Percentiles rank a stretch among this genome's conserved stretches.
Conservation (phyloP, 2,329 filamentous ascomycete species). For the Colletotrichum coccodes region DNA sequence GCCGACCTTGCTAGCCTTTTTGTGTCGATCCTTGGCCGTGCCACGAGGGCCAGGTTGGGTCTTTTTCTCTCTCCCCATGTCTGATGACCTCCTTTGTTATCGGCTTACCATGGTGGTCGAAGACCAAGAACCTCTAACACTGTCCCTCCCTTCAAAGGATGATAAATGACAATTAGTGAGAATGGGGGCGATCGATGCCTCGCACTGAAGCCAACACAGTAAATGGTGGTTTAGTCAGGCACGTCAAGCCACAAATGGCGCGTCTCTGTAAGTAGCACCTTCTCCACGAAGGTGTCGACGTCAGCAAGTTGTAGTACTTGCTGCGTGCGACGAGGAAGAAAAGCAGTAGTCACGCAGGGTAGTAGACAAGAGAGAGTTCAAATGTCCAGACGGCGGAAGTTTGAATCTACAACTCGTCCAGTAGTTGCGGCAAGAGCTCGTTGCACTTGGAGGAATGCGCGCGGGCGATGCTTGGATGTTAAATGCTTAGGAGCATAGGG, state of each 20-base stretch:
- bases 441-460: conserved; percentile 19
- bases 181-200: background rate
- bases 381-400: conserved; percentile 8
- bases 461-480: conserved; percentile 18
- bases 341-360: conserved; percentile 16
- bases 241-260: conserved; percentile 16
- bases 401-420: conserved; percentile 22
- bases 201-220: background rate
- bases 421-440: conserved; percentile 18
- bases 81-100: conserved; percentile 6
- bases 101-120: conserved; percentile 32
- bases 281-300: conserved; percentile 14
- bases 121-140: background rate
- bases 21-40: conserved; percentile 33
- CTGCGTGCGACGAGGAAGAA: conserved; percentile 8
- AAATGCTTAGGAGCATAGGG: conserved; percentile 8
- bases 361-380: conserved; percentile 19
- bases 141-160: conserved; percentile 2
- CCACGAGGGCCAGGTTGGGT: conserved; percentile 22
- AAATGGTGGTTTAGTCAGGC: conserved; percentile 15
- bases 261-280: conserved; percentile 12
- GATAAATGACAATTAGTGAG: conserved; percentile 20
- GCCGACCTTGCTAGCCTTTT: conserved; percentile 15
- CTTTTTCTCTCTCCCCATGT: conserved; percentile 35
- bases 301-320: conserved; percentile 19